These are phyloP conservation scores for Penicillium brasilianum DNA, from an alignment of 2,329 filamentous ascomycete species.

Conservation along the genomic window DNA sequence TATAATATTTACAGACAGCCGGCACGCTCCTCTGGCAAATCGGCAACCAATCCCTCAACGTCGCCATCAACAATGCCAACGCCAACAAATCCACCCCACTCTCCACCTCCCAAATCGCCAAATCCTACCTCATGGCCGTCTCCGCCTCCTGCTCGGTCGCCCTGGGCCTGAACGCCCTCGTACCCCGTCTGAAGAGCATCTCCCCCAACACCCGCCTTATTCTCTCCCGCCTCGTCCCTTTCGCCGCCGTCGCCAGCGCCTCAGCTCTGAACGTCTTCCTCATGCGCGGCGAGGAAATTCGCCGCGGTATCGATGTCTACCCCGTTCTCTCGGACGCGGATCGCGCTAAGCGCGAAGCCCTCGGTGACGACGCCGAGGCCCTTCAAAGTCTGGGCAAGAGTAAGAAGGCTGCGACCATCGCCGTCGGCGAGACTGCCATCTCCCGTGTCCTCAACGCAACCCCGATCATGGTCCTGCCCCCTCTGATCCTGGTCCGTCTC, in stretches of 20 bases:
- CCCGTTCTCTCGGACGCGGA: conserved; percentile 76
- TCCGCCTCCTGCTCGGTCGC: conserved; percentile 93
- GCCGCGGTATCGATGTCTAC: conserved; percentile 89
- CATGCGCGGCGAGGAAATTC: conserved; percentile 96
- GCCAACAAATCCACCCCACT: conserved; percentile 96
- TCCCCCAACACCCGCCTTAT: conserved; percentile 76
- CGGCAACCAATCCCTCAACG: conserved; percentile 95
- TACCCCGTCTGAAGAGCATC: conserved; percentile 79
- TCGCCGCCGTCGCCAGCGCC: conserved; percentile 90
- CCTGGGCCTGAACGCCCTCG: conserved; percentile 85
- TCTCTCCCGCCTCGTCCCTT: conserved; percentile 87
- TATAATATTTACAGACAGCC: conserved; percentile 59
- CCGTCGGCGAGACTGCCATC: conserved; percentile 90
- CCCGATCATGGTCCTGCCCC: conserved; percentile 95
- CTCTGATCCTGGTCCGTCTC: conserved; percentile 80
- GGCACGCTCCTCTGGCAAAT: conserved; percentile 95
- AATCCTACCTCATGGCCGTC: conserved; percentile 92
- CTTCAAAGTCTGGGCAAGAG: conserved; percentile 80
- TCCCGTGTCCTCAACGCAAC: conserved; percentile 92
- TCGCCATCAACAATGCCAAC: conserved; percentile 96
- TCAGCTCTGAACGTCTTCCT: conserved; percentile 94
- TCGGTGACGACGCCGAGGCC: conserved; percentile 59
- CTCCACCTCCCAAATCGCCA: conserved; percentile 75
- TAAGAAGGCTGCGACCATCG: conserved; percentile 83
- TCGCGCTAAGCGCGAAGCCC: conserved; percentile 66